These are phyloP conservation scores for Drechslerella coelobrocha DNA, from an alignment of 2,329 filamentous ascomycete genomes.

Conservation along the genomic window DNA sequence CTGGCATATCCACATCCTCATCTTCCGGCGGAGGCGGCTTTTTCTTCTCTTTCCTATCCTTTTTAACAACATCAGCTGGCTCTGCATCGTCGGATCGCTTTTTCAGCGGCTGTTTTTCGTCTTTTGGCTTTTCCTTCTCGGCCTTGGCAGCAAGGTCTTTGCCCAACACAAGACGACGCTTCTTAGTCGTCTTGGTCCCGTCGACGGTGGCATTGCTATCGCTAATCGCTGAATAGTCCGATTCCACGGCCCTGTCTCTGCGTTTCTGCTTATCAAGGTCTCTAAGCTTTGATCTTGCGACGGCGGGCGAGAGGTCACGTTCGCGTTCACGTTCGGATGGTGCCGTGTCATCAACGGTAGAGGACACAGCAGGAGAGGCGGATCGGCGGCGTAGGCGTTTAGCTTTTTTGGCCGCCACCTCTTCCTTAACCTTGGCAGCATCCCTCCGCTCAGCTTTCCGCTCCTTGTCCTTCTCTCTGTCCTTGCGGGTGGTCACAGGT, in stretches of 20 bases:
- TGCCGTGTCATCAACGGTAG: slow-evolving; percentile 43
- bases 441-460: slow-evolving; percentile 33
- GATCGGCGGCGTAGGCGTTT: slow-evolving; percentile 43
- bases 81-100: slow-evolving; percentile 42
- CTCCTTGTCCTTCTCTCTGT: slow-evolving; percentile 33
- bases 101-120: slow-evolving; percentile 13
- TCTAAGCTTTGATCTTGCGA: slow-evolving; percentile 46
- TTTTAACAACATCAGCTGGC: slow-evolving; percentile 42
- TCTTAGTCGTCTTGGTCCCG: slow-evolving; percentile 51
- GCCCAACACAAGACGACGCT: slow-evolving; percentile 53
- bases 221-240: slow-evolving; percentile 51
- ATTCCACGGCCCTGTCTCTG: slow-evolving; percentile 50
- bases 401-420: slow-evolving; percentile 36
- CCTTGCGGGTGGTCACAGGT: slow-evolving; percentile 37
- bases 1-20: slow-evolving; percentile 50
- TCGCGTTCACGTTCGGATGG: slow-evolving; percentile 44
- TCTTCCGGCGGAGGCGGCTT: slow-evolving; percentile 21
- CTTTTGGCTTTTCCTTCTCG: slow-evolving; percentile 23
- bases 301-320: slow-evolving; percentile 36
- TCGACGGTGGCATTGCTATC: slow-evolving; percentile 46
- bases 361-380: slow-evolving; percentile 36
- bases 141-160: slow-evolving; percentile 51
- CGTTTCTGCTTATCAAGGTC: slow-evolving; percentile 51
- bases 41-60: slow-evolving; percentile 49
- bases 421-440: slow-evolving; percentile 29